phyloP scores from a whole-genome alignment of 2,329 filamentous ascomycete genomes.

The Sporothrix euskadiensis region DNA sequence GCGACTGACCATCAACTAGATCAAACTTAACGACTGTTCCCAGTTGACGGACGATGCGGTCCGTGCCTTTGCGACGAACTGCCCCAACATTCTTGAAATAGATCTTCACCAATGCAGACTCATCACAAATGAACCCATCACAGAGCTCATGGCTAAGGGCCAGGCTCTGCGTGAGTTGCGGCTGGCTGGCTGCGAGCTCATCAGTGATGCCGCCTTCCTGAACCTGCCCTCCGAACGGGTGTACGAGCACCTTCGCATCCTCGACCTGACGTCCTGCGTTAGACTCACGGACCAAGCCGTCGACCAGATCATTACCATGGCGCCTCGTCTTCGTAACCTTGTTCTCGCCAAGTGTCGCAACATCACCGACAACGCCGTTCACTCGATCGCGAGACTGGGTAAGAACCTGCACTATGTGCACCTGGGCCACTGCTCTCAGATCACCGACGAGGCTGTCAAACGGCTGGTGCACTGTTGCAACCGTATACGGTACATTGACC shows the following conservation, averaged over 20 bases:
- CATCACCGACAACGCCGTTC: slow-evolving; percentile 85
- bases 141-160: slow-evolving; percentile 74
- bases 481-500: slow-evolving; percentile 92
- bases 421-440: slow-evolving; percentile 85
- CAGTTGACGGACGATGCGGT: slow-evolving; percentile 82
- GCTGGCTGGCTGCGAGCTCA: slow-evolving; percentile 78
- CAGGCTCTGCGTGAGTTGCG: slow-evolving; percentile 86
- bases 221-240: slow-evolving; percentile 66
- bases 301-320: slow-evolving; percentile 80
- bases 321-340: slow-evolving; percentile 85
- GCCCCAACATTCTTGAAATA: slow-evolving; percentile 92
- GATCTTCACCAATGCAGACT: slow-evolving; percentile 84
- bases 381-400: slow-evolving; percentile 82
- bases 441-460: slow-evolving; percentile 86
- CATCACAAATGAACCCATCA: slow-evolving; percentile 81
- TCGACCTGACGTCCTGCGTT: slow-evolving; percentile 87
- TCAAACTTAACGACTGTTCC: slow-evolving; percentile 92
- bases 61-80: slow-evolving; percentile 81
- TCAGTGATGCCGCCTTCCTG: slow-evolving; percentile 87
- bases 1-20: slow-evolving; percentile 46
- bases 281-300: slow-evolving; percentile 84
- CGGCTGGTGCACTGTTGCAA: slow-evolving; percentile 83
- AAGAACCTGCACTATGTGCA: slow-evolving; percentile 98
- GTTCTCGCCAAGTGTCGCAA: slow-evolving; percentile 92
- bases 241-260: slow-evolving; percentile 86